Percentiles rank a stretch among this genome's conserved stretches.
phyloP scores from a whole-genome alignment of 2,329 filamentous ascomycete species.

The Corinectria fuckeliana region DNA sequence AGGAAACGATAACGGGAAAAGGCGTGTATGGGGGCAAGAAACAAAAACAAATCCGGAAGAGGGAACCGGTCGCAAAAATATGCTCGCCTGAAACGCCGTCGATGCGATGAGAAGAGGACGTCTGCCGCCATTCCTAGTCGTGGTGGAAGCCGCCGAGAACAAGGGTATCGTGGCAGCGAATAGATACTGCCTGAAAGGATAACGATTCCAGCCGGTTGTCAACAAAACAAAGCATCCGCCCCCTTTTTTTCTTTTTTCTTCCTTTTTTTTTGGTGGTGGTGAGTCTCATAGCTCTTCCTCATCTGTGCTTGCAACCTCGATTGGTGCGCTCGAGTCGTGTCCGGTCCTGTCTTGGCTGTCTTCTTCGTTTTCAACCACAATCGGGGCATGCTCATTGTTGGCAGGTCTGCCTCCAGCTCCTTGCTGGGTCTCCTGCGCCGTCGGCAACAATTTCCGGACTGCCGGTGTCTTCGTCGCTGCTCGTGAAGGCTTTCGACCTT shows the following conservation, averaged over 20 bases:
- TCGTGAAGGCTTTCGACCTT: constrained; percentile 6
- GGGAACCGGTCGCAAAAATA: neutral
- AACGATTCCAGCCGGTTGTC: constrained; percentile 4
- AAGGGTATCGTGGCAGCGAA: constrained; percentile 34
- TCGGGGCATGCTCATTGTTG: neutral
- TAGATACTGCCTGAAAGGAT: constrained; percentile 20
- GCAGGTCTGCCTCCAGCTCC: neutral
- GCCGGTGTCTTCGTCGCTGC: constrained; percentile 13
- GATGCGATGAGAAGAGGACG: constrained; percentile 8
- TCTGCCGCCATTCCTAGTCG: neutral
- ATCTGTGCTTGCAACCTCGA: constrained; percentile 27
- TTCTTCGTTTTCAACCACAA: constrained; percentile 14
- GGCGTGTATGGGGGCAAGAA: constrained; percentile 2
- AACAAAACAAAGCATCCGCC: constrained; percentile 1
- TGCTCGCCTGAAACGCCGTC: constrained; percentile 16
- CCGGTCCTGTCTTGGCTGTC: constrained; percentile 17
- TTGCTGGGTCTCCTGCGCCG: neutral
- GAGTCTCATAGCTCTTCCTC: constrained; percentile 26
- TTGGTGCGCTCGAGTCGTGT: constrained; percentile 18
- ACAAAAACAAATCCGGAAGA: neutral
- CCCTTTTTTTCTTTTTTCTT: too few relatives aligned
- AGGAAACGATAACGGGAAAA: constrained; percentile 9
- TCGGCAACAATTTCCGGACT: constrained; percentile 3
- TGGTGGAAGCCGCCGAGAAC: constrained; percentile 12
- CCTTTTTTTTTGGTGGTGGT: neutral